A percentile compares a stretch with the other conserved stretches of the same genome.
phyloP scores from a whole-genome alignment of 495 filamentous ascomycete genomes.

The Hypoxylon perforatum region DNA sequence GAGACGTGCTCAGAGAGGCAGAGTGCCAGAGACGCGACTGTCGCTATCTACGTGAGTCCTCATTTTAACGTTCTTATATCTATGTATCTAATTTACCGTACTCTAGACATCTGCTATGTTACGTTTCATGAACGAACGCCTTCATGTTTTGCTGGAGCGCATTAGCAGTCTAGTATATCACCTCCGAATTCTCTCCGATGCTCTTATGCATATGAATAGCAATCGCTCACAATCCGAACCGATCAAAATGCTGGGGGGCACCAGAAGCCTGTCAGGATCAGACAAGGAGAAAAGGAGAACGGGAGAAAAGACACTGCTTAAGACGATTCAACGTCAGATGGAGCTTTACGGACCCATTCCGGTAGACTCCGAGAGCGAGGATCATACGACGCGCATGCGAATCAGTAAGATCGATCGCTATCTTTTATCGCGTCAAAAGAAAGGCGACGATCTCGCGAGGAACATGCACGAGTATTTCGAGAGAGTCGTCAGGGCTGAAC shows the following conservation, averaged over 20 bases:
- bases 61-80: neutral
- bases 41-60: conserved; percentile 38
- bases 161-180: conserved; percentile 38
- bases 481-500: conserved; percentile 18
- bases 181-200: conserved; percentile 27
- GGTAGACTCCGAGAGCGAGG: conserved; percentile 15
- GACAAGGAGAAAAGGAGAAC: neutral
- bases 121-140: conserved; percentile 44
- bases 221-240: neutral
- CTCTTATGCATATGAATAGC: conserved; percentile 21
- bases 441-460: conserved; percentile 38
- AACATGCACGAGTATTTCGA: conserved; percentile 42
- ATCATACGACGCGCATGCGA: conserved; percentile 7
- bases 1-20: conserved; percentile 29
- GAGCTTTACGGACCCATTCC: conserved; percentile 40
- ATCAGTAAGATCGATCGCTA: conserved; percentile 35
- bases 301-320: conserved; percentile 11
- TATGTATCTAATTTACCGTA: conserved; percentile 13
- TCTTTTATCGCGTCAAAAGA: conserved; percentile 33
- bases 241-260: neutral
- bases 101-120: conserved; percentile 37
- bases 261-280: neutral
- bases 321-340: conserved; percentile 37
- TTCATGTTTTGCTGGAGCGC: conserved; percentile 31
- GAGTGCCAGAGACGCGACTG: conserved; percentile 13